Conservation (phyloP, 805 yeast species). For the Yamadazyma ubonensis region DNA sequence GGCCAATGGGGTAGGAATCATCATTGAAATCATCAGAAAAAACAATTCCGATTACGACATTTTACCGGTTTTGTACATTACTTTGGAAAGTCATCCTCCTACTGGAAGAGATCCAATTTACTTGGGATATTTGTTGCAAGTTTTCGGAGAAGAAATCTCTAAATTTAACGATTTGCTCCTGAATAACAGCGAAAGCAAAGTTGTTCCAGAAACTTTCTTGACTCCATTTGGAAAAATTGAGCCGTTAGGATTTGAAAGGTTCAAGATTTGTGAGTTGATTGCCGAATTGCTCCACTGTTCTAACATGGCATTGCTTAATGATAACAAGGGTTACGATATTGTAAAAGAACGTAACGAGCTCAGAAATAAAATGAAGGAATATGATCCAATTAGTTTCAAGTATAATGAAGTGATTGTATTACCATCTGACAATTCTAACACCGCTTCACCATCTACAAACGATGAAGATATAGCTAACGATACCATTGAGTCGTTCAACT, state of each 20-base stretch:
- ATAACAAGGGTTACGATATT: constrained; percentile 43
- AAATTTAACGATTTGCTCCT: constrained; percentile 38
- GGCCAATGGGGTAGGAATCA: constrained; percentile 50
- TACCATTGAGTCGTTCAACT: constrained; percentile 36
- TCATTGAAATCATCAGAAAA: constrained; percentile 45
- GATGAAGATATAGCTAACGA: constrained; percentile 17
- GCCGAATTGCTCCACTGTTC: constrained; percentile 49
- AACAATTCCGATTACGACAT: constrained; percentile 48
- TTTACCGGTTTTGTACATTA: constrained; percentile 44
- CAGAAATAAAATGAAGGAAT: constrained; percentile 39
- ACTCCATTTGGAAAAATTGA: constrained; percentile 39
- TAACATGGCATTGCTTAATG: constrained; percentile 46
- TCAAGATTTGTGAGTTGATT: constrained; percentile 46
- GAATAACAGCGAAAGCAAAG: constrained; percentile 18
- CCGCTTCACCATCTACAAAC: neutral
- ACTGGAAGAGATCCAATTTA: constrained; percentile 49
- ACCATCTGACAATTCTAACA: constrained; percentile 17
- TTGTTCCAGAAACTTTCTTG: constrained; percentile 19
- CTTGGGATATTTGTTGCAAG: constrained; percentile 42
- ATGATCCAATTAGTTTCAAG: constrained; percentile 45
- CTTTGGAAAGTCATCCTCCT: constrained; percentile 47
- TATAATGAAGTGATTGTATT: constrained; percentile 44
- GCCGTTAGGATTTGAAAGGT: constrained; percentile 47
- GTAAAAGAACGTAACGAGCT: constrained; percentile 40
- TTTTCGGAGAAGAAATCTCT: constrained; percentile 38